These are phyloP conservation scores for Ceratobasidium sp. DNA, from an alignment of 1,284 basidiomycete species.

Conservation along the genomic window DNA sequence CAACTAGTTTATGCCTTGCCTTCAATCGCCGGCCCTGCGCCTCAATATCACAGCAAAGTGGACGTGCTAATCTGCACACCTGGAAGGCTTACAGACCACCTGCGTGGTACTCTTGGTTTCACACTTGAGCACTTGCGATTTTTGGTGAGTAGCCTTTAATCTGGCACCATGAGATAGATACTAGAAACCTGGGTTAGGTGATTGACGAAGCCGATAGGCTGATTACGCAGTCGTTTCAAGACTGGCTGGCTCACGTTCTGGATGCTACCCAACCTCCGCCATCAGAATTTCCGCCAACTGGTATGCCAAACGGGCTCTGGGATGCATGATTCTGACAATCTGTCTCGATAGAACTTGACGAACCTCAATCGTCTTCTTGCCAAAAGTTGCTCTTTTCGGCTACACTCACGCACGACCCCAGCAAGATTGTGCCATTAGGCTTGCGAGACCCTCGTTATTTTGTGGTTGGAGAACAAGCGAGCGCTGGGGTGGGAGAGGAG, in stretches of 20 bases:
- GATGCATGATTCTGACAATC: background rate
- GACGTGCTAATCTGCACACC: conserved; percentile 97
- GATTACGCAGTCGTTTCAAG: conserved; percentile 94
- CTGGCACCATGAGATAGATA: background rate
- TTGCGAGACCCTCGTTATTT: conserved; percentile 90
- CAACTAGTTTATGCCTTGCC: conserved; percentile 66
- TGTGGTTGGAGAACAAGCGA: conserved; percentile 71
- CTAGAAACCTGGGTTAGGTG: conserved; percentile 67
- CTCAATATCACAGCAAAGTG: conserved; percentile 76
- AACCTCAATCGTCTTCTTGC: conserved; percentile 75
- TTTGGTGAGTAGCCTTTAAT: conserved; percentile 67
- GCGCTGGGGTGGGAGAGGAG: conserved; percentile 73
- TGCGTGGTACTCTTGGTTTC: conserved; percentile 90
- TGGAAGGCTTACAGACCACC: conserved; percentile 94
- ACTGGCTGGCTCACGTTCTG: conserved; percentile 90
- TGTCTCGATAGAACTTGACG: conserved; percentile 64
- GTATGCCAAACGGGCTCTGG: background rate
- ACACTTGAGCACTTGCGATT: conserved; percentile 95
- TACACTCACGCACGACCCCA: conserved; percentile 94
- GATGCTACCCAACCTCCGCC: conserved; percentile 73
- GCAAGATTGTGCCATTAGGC: conserved; percentile 87
- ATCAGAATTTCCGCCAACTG: conserved; percentile 53
- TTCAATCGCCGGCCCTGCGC: conserved; percentile 1
- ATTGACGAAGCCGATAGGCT: conserved; percentile 98
- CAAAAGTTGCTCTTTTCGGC: conserved; percentile 98